Conservation (phyloP, 78 protist genomes). For the Dictyostelium firmibasis region DNA sequence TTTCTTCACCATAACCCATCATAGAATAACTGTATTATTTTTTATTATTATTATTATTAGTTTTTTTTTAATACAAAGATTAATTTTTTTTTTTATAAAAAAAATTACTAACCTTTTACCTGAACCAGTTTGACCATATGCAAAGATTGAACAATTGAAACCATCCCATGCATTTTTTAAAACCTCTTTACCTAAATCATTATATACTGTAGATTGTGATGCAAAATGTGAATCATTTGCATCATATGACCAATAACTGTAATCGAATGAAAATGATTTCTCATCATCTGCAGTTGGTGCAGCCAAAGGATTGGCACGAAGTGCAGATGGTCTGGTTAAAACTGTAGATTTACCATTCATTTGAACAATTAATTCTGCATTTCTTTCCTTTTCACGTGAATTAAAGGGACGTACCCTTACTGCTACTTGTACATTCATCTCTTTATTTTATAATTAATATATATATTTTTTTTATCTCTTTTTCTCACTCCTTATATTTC, state of each 20-base stretch:
- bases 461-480: not conserved
- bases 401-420: slow-evolving; percentile 84
- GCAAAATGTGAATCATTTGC: slow-evolving; percentile 61
- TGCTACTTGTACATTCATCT: slow-evolving; percentile 48
- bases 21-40: slow-evolving; percentile 25
- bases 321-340: slow-evolving; percentile 44
- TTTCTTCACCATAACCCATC: slow-evolving; percentile 81
- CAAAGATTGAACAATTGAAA: slow-evolving; percentile 79
- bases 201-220: slow-evolving; percentile 67
- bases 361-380: slow-evolving; percentile 71
- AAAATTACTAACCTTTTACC: slow-evolving; percentile 40
- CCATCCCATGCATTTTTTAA: slow-evolving; percentile 84
- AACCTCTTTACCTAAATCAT: slow-evolving; percentile 69
- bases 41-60: too few species aligned
- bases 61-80: too few species aligned
- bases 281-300: slow-evolving; percentile 72
- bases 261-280: slow-evolving; percentile 73
- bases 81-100: not conserved
- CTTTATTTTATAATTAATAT: not conserved
- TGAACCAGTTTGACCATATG: slow-evolving; percentile 88
- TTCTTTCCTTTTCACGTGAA: slow-evolving; percentile 63
- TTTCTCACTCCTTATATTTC: too few species aligned
- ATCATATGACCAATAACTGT: slow-evolving; percentile 78
- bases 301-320: slow-evolving; percentile 53
- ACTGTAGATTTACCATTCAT: slow-evolving; percentile 43